A percentile compares a stretch with the other conserved stretches of the same genome.
These are phyloP conservation scores for Wakefieldia striispora DNA, from an alignment of 768 basidiomycete genomes.

Conservation along the genomic window DNA sequence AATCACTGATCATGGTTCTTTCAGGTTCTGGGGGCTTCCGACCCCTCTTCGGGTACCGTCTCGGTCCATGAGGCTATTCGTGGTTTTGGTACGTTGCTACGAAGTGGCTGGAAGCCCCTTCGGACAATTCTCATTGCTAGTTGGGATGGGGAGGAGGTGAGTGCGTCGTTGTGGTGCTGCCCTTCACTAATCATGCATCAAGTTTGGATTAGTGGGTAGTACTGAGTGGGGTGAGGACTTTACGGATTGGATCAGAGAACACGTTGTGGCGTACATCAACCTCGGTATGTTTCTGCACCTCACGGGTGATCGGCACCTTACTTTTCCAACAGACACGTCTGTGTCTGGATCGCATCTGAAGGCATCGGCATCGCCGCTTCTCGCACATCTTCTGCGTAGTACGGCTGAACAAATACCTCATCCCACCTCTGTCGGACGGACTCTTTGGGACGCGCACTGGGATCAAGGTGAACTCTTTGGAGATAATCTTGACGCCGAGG, in stretches of 20 bases:
- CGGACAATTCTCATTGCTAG: slow-evolving; percentile 73
- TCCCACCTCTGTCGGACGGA: slow-evolving; percentile 58
- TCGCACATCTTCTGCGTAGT: slow-evolving; percentile 69
- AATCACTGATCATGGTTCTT: neutral
- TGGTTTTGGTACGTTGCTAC: slow-evolving; percentile 50
- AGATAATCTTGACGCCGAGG: slow-evolving; percentile 29
- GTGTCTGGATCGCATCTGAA: slow-evolving; percentile 51
- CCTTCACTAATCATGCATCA: slow-evolving; percentile 12
- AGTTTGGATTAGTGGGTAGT: slow-evolving; percentile 76
- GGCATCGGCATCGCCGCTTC: slow-evolving; percentile 71
- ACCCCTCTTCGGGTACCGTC: slow-evolving; percentile 57
- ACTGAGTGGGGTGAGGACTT: slow-evolving; percentile 98
- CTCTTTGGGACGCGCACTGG: slow-evolving; percentile 75
- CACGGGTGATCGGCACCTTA: slow-evolving; percentile 24
- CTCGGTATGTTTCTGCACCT: slow-evolving; percentile 41
- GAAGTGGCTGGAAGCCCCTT: slow-evolving; percentile 64
- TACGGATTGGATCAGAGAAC: slow-evolving; percentile 68
- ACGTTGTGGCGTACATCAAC: slow-evolving; percentile 89
- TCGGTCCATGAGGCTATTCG: slow-evolving; percentile 54
- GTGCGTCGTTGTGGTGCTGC: slow-evolving; percentile 1
- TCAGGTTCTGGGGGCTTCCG: slow-evolving; percentile 50
- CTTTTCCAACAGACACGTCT: slow-evolving; percentile 45
- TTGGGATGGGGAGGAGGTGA: slow-evolving; percentile 77
- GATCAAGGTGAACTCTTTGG: slow-evolving; percentile 49
- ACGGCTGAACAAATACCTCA: slow-evolving; percentile 73